A percentile compares a stretch with the other conserved stretches of the same genome.
Conservation (phyloP, 2,329 filamentous ascomycete species). For the Beauveria sp. region DNA sequence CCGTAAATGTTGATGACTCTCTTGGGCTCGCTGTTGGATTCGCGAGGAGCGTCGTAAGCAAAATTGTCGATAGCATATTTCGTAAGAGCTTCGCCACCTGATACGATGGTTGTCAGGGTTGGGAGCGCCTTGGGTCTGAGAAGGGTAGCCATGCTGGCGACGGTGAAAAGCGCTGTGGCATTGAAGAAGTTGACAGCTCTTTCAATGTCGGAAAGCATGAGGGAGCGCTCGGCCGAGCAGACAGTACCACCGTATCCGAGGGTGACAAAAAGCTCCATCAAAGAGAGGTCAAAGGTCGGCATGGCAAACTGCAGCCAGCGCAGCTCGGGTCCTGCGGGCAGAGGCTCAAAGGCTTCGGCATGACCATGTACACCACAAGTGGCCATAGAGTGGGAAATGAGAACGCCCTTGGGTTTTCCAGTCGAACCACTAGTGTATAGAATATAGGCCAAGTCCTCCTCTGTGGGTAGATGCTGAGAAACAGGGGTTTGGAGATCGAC, state of each 20-base stretch:
- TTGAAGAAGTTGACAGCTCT: slow-evolving; percentile 9
- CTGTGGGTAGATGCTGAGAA: slow-evolving; percentile 15
- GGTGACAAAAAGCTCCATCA: slow-evolving; percentile 11
- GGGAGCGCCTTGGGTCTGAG: slow-evolving; percentile 9
- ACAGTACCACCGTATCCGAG: slow-evolving; percentile 11
- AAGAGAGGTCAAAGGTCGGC: slow-evolving; percentile 11
- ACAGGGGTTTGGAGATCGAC: slow-evolving; percentile 2
- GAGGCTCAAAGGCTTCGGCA: slow-evolving; percentile 7
- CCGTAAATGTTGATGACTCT: slow-evolving; percentile 11
- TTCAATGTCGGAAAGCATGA: slow-evolving; percentile 12
- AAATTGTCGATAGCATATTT: slow-evolving; percentile 11
- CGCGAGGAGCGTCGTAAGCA: slow-evolving; percentile 4
- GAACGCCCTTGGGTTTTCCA: slow-evolving; percentile 44
- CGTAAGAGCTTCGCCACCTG: slow-evolving; percentile 9
- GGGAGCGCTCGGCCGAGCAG: slow-evolving; percentile 9
- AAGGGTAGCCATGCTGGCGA: slow-evolving; percentile 10
- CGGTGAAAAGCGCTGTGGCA: slow-evolving; percentile 8
- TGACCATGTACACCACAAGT: slow-evolving; percentile 8
- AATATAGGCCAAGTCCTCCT: slow-evolving; percentile 23
- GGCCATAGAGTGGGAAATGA: slow-evolving; percentile 65
- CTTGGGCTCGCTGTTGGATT: slow-evolving; percentile 3
- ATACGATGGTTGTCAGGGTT: slow-evolving; percentile 8
- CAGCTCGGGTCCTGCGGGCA: slow-evolving; percentile 5
- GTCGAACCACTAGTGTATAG: slow-evolving; percentile 43
- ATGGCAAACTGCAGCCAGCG: slow-evolving; percentile 10